Conservation (phyloP, 306 rosid species). For the Medicago ruthenica region DNA sequence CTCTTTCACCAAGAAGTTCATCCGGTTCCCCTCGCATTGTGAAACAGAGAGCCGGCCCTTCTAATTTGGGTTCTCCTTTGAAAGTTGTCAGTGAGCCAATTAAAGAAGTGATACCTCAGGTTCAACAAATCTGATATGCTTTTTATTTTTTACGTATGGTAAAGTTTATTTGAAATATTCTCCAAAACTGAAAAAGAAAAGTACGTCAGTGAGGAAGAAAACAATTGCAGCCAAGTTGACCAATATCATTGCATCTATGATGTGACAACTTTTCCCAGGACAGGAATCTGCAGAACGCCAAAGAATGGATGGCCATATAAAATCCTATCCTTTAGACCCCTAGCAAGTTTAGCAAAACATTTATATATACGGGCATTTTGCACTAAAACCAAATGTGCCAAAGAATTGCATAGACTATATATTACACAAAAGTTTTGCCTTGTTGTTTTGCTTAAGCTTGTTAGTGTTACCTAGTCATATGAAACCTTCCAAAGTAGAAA, state of each 20-base stretch:
- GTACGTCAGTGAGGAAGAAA: neutral
- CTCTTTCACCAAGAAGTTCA: constrained; percentile 94
- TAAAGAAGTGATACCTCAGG: constrained; percentile 97
- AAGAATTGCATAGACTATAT: constrained; percentile 20
- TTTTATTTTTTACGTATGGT: neutral
- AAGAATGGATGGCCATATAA: constrained; percentile 12
- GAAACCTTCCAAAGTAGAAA: constrained; percentile 14
- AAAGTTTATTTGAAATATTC: constrained; percentile 15
- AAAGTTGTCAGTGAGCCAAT: constrained; percentile 90
- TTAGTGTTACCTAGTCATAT: constrained; percentile 22
- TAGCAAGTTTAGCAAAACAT: neutral
- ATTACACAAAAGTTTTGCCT: neutral
- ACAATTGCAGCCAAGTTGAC: constrained; percentile 20
- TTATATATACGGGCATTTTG: constrained; percentile 10
- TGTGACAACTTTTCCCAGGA: constrained; percentile 15
- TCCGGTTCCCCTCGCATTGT: constrained; percentile 93
- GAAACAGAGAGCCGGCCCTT: constrained; percentile 90
- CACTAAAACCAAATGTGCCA: constrained; percentile 5
- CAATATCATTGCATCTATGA: constrained; percentile 13
- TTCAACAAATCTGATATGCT: constrained; percentile 36
- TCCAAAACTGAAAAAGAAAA: too few species aligned
- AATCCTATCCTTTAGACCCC: constrained; percentile 22
- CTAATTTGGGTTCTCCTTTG: constrained; percentile 87
- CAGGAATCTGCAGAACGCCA: constrained; percentile 17
- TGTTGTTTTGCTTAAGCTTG: constrained; percentile 13